Percentiles rank a stretch among this genome's conserved stretches.
Evolutionary conservation across 371 early-diverging fungal genomes (phyloP).

Genomic region (Saksenaea oblongispora): DNA sequence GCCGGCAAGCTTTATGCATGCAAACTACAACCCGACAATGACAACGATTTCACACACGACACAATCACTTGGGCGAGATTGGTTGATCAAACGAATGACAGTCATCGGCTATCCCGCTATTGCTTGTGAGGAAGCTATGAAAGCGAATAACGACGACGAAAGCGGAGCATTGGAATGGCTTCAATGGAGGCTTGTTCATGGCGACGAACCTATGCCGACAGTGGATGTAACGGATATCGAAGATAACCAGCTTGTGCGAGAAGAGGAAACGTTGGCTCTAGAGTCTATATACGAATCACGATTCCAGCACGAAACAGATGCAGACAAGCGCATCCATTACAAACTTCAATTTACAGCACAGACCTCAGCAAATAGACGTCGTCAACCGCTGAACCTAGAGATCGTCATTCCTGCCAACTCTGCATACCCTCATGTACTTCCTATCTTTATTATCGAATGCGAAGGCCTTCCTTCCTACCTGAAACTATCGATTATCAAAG

Average conservation of each 20-base stretch:
- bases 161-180: constrained; percentile 52
- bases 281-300: constrained; percentile 67
- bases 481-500: constrained; percentile 64
- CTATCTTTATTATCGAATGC: constrained; percentile 64
- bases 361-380: constrained; percentile 13
- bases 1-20: constrained; percentile 63
- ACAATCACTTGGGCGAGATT: constrained; percentile 59
- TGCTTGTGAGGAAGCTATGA: constrained; percentile 51
- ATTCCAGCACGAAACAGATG: constrained; percentile 20
- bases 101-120: constrained; percentile 60
- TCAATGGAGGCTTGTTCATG: constrained; percentile 45
- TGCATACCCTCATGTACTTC: constrained; percentile 67
- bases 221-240: constrained; percentile 40
- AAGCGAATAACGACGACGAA: constrained; percentile 48
- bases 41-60: constrained; percentile 60
- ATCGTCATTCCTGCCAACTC: constrained; percentile 56
- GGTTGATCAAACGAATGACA: constrained; percentile 64
- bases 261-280: constrained; percentile 62
- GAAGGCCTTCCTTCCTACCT: constrained; percentile 72
- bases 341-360: constrained; percentile 24
- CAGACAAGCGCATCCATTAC: constrained; percentile 21
- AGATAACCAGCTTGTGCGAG: constrained; percentile 38
- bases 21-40: constrained; percentile 65
- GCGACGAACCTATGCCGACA: constrained; percentile 29
- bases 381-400: constrained; percentile 44